phyloP scores from a whole-genome alignment of 768 basidiomycete genomes.

The Udeniomyces megalosporus region DNA sequence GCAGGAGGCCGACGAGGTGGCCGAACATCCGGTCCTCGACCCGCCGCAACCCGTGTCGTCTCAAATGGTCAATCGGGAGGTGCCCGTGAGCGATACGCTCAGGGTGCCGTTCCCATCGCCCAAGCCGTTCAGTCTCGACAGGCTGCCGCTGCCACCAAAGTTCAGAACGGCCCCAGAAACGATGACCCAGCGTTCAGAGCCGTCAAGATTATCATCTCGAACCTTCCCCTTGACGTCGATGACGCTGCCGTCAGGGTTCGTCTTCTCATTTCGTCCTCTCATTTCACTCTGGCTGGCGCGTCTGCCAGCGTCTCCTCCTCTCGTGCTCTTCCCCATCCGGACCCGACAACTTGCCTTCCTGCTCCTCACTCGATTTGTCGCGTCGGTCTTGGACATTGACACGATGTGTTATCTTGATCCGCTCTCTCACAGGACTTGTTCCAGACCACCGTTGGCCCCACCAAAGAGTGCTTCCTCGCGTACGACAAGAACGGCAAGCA shows the following conservation, averaged over 20 bases:
- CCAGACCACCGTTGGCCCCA: conserved; percentile 69
- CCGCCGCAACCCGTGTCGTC: conserved; percentile 28
- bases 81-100: conserved; percentile 28
- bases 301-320: not conserved
- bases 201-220: conserved; percentile 90
- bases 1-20: conserved; percentile 19
- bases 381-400: too few species aligned
- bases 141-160: conserved; percentile 25
- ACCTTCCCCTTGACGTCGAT: conserved; percentile 82
- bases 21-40: conserved; percentile 25
- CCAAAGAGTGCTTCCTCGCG: conserved; percentile 65
- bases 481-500: conserved; percentile 74
- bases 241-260: conserved; percentile 81
- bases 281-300: not conserved
- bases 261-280: conserved; percentile 14
- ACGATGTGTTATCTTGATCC: conserved; percentile 8
- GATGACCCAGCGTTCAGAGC: conserved; percentile 29
- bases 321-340: not conserved
- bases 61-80: too few species aligned
- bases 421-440: conserved; percentile 68
- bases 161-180: conserved; percentile 28
- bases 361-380: too few species aligned
- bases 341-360: not conserved
- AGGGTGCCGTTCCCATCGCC: conserved; percentile 26
- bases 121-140: conserved; percentile 4